Base-by-base conservation (phyloP, 345 rosid genomes). In the Salix udensis region DNA sequence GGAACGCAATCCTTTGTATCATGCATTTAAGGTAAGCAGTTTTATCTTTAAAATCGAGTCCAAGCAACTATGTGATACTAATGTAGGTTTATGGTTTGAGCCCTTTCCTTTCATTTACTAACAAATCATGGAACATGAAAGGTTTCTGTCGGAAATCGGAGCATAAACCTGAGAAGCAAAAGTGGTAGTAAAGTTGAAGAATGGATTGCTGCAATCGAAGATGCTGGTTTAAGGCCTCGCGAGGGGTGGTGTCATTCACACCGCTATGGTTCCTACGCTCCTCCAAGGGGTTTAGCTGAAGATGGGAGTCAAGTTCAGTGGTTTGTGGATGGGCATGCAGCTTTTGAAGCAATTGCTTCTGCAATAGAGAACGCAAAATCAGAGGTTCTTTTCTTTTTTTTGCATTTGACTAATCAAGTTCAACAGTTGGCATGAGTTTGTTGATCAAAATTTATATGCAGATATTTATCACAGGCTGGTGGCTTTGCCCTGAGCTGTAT, bases 401-500 rank as follows among this genome's bases (percentile, higher is more conserved):
- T 30, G 67, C 52, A 65, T 76, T 68, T 53, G 26, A 67, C 48
- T 16, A 31, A 34, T 65, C 19, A 24, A 16, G 55, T 14, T 13
- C n/a, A 34, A 24, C 50, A 28, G 65, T 53, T 30, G 60, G n/a
- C 72, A 7, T 65, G 24, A 39, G 39, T 69, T 78, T 40, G 40
- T 26, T n/a, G 67, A 72, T 72, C 19, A 26, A 62, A 78, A 53
- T 3, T 71, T 48, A 28, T 46, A n/a, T 80, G 85, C 86, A 91
- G 98, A 89, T 93, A 84, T 90, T 88, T 74, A 88, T 95, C 53
- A 93, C 97, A 61, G 98, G 98, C 80, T 95, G 98, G 98, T 95
- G 98, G 98, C 89, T 95, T 79, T 95, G 97, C 81, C 97, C 98
- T 3, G 97, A 95, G 82, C 82, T 93, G 75, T 93, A 89, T 82